Evolutionary conservation across 305 asterid genomes (phyloP), one percentile per base, ranked within the genome.

Genomic region (Solanum hybrid): DNA sequence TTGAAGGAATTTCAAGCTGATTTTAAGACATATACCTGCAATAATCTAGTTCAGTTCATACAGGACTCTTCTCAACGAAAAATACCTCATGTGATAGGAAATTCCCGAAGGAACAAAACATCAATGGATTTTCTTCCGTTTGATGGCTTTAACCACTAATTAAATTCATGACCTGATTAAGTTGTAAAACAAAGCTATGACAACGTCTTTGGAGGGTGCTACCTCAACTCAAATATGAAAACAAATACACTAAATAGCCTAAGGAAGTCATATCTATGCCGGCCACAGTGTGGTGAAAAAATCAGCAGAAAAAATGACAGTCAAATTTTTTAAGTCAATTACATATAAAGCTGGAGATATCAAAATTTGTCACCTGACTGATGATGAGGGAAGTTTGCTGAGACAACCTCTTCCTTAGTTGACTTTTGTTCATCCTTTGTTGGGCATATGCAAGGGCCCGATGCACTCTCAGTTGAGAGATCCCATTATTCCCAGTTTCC

Each of bases 401-500:
- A 13, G 96, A 89, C 77, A 96, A 90, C 89, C 93, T 98, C 91
- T 95, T 98, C 93, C 96, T 93, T 92, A 95, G 92, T 91, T 94
- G 98, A 83, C 91, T 89, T 28, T 91, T 91, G 9, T 92, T 94
- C 93, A 95, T 94, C 96, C 97, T 93, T 91, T 94, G 97, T 89
- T 93, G 96, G 74, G 94, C 87, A 81, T 94, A 90, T 46, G 42
- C 39, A 90, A 93, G 93, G 11, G 97, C 3, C 75, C 95, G 92
- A 88, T 94, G 96, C 88, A 95, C 93, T 93, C 98, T 93, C 67
- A 93, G 94, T 91, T 95, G 97, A 90, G 98, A 92, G 95, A 33
- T 31, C 94, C 93, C 94, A 94, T 91, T 95, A 94, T 93, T 90
- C 97, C 96, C 97, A 95, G 91, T 90, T 93, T 90, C 96, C 97